Evolutionary conservation across 495 filamentous ascomycete genomes (phyloP).

Genomic region (Tuber borchii): DNA sequence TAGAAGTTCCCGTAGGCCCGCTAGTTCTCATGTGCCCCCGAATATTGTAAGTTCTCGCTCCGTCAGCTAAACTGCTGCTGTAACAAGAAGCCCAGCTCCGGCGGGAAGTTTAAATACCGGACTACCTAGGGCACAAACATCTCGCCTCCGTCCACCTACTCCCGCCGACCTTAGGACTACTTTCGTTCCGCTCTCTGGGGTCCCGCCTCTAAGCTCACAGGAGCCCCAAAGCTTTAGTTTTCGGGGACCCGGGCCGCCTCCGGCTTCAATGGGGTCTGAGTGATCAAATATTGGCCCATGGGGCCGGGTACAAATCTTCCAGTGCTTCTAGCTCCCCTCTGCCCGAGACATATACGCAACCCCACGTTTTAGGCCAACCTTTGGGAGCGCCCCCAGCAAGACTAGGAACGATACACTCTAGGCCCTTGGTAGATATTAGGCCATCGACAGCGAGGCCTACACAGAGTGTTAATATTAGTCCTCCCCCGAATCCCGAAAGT

Average conservation of each 20-base stretch:
- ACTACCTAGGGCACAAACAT: background rate
- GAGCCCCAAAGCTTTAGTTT: background rate
- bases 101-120: background rate
- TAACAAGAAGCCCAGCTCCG: background rate
- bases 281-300: background rate
- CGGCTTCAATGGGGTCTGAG: background rate
- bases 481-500: background rate
- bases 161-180: background rate
- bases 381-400: background rate
- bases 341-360: background rate
- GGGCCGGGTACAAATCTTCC: background rate
- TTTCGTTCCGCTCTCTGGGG: background rate
- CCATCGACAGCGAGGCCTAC: background rate
- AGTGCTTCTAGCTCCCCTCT: background rate
- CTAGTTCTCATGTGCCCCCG: background rate
- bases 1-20: background rate
- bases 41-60: background rate
- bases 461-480: background rate
- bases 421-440: background rate
- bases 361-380: background rate
- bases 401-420: background rate
- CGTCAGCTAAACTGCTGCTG: background rate
- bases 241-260: background rate
- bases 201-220: background rate
- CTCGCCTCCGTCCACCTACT: background rate